Base-by-base conservation (phyloP, 2,329 filamentous ascomycete genomes). In the Aaosphaeria arxii region DNA sequence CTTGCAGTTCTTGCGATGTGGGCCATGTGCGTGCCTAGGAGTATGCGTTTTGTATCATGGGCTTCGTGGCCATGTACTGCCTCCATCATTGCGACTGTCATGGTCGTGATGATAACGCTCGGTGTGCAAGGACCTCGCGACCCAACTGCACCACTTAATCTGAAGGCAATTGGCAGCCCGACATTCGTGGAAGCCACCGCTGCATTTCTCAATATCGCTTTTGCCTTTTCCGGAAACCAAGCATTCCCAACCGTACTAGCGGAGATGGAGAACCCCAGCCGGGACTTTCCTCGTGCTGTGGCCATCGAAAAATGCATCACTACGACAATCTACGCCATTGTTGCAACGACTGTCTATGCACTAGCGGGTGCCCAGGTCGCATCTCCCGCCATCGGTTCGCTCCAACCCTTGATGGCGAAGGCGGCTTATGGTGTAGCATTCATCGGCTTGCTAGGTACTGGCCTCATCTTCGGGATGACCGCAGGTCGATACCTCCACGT, bases 401-500 rank as follows among this genome's bases (percentile, higher is more conserved):
- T 36, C 13, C 33, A 36, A 13, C 33, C 33, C 13, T 13, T 36
- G 9, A 36, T 36, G 33, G 33, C 33, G 9, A 36, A 36, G 13
- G 33, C 13, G 9, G 9, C 33, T 60, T 87, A 82, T 69, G 84
- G 82, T n/a, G 72, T 87, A 46, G 84, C 85, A 0, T 74, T 84
- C 4, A 84, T 84, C 30, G 87, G 86, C 4, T 87, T 87, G 47
- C 74, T 88, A 40, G 81, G 88, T 43, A 82, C 84, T 0, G 84
- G 83, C 47, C 83, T 87, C 5, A 85, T 88, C 54, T 84, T 86
- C 59, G 83, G 79, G 13, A 81, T 86, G 53, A 80, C 87, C 2
- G 80, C 82, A 4, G 75, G 76, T 43, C 85, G 84, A 59, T 84
- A 84, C 58, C 72, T 86, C 49, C 87, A 84, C 56, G 71, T 80